Evolutionary conservation across 2,329 filamentous ascomycete genomes (phyloP).

Genomic region (Alternaria gaisen): DNA sequence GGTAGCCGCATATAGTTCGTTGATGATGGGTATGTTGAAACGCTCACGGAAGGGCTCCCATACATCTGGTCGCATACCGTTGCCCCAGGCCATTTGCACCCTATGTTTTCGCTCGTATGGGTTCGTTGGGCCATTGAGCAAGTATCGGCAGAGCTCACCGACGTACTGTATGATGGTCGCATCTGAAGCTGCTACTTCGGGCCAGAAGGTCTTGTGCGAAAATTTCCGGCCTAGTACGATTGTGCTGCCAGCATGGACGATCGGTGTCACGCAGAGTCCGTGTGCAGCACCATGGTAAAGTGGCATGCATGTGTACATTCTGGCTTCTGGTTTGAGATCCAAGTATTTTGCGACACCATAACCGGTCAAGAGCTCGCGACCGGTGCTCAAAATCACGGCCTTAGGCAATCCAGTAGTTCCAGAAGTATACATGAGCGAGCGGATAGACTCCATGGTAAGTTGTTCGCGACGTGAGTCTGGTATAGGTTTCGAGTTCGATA

Average conservation of each 20-base stretch:
- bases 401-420: slow-evolving; percentile 51
- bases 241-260: slow-evolving; percentile 44
- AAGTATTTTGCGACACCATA: slow-evolving; percentile 36
- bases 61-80: slow-evolving; percentile 54
- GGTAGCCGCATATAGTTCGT: slow-evolving; percentile 53
- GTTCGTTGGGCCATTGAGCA: slow-evolving; percentile 46
- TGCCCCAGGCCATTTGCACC: slow-evolving; percentile 50
- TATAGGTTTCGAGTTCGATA: slow-evolving; percentile 33
- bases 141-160: slow-evolving; percentile 50
- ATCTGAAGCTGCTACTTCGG: slow-evolving; percentile 42
- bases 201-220: slow-evolving; percentile 50
- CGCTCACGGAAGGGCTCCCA: slow-evolving; percentile 53
- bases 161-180: slow-evolving; percentile 51
- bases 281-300: slow-evolving; percentile 50
- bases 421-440: slow-evolving; percentile 47
- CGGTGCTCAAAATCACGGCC: slow-evolving; percentile 38
- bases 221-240: slow-evolving; percentile 45
- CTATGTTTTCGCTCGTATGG: slow-evolving; percentile 44
- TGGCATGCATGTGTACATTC: slow-evolving; percentile 52
- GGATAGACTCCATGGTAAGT: slow-evolving; percentile 38
- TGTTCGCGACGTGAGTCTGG: slow-evolving; percentile 35
- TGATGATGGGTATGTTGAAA: slow-evolving; percentile 51
- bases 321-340: slow-evolving; percentile 35
- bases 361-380: slow-evolving; percentile 40
- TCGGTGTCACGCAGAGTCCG: slow-evolving; percentile 39